Evolutionary conservation across 2,329 filamentous ascomycete species (phyloP).

Genomic region (Xylaria sp.): DNA sequence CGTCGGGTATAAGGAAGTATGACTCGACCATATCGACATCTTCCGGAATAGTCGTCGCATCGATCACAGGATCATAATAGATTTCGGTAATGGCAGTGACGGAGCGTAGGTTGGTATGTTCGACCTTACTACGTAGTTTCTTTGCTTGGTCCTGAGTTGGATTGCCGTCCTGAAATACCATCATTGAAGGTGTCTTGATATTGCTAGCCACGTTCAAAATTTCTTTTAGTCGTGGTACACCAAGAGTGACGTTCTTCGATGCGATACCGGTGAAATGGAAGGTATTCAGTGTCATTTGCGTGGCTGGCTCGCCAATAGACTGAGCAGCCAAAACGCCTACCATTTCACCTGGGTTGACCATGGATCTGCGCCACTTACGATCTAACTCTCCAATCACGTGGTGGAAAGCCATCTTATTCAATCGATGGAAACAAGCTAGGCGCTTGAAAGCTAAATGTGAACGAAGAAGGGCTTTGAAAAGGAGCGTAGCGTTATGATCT

Average conservation of each 20-base stretch:
- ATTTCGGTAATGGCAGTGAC: conserved; percentile 93
- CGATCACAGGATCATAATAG: conserved; percentile 93
- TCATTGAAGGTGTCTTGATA: conserved; percentile 98
- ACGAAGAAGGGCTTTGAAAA: conserved; percentile 91
- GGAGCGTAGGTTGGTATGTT: conserved; percentile 91
- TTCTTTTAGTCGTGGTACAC: conserved; percentile 98
- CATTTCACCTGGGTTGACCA: conserved; percentile 96
- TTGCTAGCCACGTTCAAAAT: conserved; percentile 98
- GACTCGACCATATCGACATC: conserved; percentile 96
- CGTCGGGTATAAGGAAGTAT: conserved; percentile 92
- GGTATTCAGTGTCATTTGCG: conserved; percentile 99
- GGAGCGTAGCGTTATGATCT: conserved; percentile 82
- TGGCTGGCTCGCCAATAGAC: conserved; percentile 97
- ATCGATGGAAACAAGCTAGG: conserved; percentile 80
- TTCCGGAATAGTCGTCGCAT: conserved; percentile 81
- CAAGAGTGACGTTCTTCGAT: conserved; percentile 98
- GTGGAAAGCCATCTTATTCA: conserved; percentile 91
- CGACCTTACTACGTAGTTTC: conserved; percentile 83
- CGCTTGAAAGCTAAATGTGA: conserved; percentile 92
- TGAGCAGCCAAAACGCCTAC: conserved; percentile 96
- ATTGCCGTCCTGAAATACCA: conserved; percentile 76
- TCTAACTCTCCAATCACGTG: conserved; percentile 91
- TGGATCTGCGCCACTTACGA: conserved; percentile 82
- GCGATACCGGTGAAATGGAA: conserved; percentile 99
- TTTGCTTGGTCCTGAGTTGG: conserved; percentile 81